Base-by-base conservation (phyloP, 805 yeast species). In the Hanseniaspora pseudoguilliermondii region DNA sequence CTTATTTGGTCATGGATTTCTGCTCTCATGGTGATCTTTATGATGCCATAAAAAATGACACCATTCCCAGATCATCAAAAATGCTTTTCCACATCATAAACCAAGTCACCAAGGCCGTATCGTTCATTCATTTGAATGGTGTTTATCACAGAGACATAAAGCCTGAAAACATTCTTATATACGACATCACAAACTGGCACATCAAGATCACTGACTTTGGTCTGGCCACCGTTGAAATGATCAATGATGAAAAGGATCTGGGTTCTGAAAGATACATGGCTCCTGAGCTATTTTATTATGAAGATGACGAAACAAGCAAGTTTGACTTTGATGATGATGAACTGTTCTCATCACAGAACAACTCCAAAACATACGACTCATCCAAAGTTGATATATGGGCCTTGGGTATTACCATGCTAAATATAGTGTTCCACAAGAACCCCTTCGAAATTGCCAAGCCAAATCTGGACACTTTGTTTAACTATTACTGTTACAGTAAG, bases 231-330 rank as follows among this genome's bases (percentile, higher is more conserved):
- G 67, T 68, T 7, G 64, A 67, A 35, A 71, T 72, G 48, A 69
- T 71, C 47, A 82, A 86, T 62, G 70, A 78, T 38, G 89, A 87
- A 64, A 85, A 88, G 66, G 95, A 86, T 59, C 85, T 87, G 57
- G 96, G 96, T 25, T 80, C 87, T 55, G 95, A 87, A 69, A 75
- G 95, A 59, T 89, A 89, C 69, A 89, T 89, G 97, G 95, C 96
- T 0, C 97, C 97, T 0, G 97, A 89, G 65, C 70, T 88, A 57
- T 83, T 88, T 65, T 41, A 40, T n/a, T 49, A 49, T 21, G 47
- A 49, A 11, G 95, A 88, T 53, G 61, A 65, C 8, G 68, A 69
- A 61, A 58, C 67, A 40, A 16, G 20, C 11, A 38, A 48, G 5
- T 13, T 49, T n/a, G 46, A 40, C 20, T 38, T 41, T 29, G 71